Percentiles rank a stretch among this genome's conserved stretches.
Evolutionary conservation across 352 stramenopile species (phyloP).

Genomic region (Thalassiosira livingstoniorum): DNA sequence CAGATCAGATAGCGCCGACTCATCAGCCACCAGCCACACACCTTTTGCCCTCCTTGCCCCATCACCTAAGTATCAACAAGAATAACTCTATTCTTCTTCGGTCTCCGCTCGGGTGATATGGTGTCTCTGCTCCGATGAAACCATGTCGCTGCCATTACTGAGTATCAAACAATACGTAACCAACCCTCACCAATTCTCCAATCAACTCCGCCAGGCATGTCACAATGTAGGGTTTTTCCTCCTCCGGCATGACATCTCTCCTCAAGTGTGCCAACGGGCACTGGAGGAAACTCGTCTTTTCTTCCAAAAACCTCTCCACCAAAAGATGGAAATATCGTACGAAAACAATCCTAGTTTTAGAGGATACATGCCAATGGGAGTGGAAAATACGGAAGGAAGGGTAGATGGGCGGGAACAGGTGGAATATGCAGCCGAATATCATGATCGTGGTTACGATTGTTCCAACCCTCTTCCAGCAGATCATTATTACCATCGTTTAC

Average conservation of each 20-base stretch:
- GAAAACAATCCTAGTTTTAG: slow-evolving; percentile 69
- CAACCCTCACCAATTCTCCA: slow-evolving; percentile 59
- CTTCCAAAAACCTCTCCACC: slow-evolving; percentile 61
- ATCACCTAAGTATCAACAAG: no score
- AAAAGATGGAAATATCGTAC: slow-evolving; percentile 77
- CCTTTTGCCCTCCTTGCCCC: no score
- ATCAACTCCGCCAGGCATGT: slow-evolving; percentile 68
- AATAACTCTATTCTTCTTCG: no score
- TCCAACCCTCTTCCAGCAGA: not conserved
- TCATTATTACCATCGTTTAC: slow-evolving; percentile 65
- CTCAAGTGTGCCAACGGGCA: slow-evolving; percentile 34
- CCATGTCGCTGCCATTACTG: slow-evolving; percentile 53
- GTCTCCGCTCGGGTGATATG: no score
- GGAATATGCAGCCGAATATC: slow-evolving; percentile 78
- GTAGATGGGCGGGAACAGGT: slow-evolving; percentile 78
- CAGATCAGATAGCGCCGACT: no score
- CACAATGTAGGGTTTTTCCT: slow-evolving; percentile 80
- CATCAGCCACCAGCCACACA: no score
- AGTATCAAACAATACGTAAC: slow-evolving; percentile 52
- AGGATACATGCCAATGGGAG: slow-evolving; percentile 79
- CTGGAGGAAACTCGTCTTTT: slow-evolving; percentile 67
- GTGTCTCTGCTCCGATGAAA: no score
- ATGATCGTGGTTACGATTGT: slow-evolving; percentile 1
- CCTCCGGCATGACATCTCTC: slow-evolving; percentile 65
- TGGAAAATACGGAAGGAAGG: slow-evolving; percentile 79